Base-by-base conservation (phyloP, 768 basidiomycete genomes). In the Austroboletus eburneus region DNA sequence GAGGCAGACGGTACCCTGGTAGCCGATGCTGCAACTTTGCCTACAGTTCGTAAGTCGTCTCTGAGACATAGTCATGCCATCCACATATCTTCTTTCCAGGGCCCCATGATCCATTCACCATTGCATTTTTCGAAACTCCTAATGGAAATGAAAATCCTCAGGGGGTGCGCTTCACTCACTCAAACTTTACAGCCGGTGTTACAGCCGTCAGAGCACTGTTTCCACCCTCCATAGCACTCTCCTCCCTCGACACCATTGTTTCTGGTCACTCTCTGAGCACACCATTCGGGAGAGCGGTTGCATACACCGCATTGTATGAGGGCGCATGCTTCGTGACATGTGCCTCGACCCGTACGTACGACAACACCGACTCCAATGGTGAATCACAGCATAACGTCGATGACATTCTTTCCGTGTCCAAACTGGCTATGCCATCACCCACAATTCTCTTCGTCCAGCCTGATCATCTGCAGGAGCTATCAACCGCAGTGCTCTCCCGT, bases 101-200 rank as follows among this genome's bases (percentile, higher is more conserved):
- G 37, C 72, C 82, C 3, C 68, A 64, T 41, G 82, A 88, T 51
- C 71, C 86, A 5, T 85, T 83, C 58, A 83, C 83, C 3, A 73
- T 87, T 5, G 75, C 82, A 1, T 87, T 83, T 73, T 84, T 75
- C 54, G 69, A 74, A 54, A 71, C 73, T 2, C 56, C 73, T 17
- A 67, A 72, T 17, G 78, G 84, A 27, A 67, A 72, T 17, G 78
- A 83, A 27, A 70, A 74, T 32, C 61, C 85, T 8, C 77, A 76
- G 46, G 84, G 77, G 20, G 77, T 76, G 8, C 81, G 82, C 49
- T 68, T 93, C 25, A 89, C 89, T 0, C 89, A 92, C 62, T 77
- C 87, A 63, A 92, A 91, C 53, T 61, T 95, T 48, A 94, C 91
- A 3, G 89, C 93, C 4, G 93, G 90, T 27, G 85, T 93, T n/a